Evolutionary conservation across 73 alveolate genomes (phyloP).

Genomic region (Tetrahymena elliotti): DNA sequence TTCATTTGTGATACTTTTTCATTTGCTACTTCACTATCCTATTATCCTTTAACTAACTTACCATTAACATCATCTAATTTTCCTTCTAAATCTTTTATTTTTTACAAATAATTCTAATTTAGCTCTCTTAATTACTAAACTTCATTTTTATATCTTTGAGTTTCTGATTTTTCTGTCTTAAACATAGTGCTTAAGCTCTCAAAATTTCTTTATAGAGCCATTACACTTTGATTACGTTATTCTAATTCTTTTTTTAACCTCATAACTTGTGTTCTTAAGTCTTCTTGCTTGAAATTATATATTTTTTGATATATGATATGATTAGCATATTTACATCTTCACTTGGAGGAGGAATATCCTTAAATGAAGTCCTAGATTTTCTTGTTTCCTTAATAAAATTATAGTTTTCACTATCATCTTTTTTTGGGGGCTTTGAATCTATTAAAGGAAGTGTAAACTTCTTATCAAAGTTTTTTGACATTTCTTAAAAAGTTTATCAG

Average conservation of each 20-base stretch:
- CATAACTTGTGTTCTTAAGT: neutral
- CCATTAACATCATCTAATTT: neutral
- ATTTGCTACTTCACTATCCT: neutral
- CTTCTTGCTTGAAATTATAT: neutral
- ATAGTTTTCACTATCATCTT: neutral
- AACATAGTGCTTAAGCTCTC: neutral
- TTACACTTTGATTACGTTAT: neutral
- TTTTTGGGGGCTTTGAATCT: neutral
- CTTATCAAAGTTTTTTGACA: neutral
- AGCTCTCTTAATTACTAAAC: neutral
- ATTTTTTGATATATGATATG: neutral
- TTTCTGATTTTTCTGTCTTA: neutral
- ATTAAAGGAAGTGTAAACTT: neutral
- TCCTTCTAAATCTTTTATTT: neutral
- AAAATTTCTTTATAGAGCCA: neutral
- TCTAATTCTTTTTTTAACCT: neutral
- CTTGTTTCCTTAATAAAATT: neutral
- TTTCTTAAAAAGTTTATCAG: neutral
- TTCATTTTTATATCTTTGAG: neutral
- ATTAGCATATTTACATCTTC: neutral
- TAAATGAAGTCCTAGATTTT: neutral
- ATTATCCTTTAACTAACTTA: neutral
- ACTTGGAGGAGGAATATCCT: neutral
- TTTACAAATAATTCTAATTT: neutral
- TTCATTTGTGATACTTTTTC: neutral